Evolutionary conservation across 306 rosid species (phyloP), one percentile per base, ranked within the genome.

Genomic region (Cucurbita moschata): DNA sequence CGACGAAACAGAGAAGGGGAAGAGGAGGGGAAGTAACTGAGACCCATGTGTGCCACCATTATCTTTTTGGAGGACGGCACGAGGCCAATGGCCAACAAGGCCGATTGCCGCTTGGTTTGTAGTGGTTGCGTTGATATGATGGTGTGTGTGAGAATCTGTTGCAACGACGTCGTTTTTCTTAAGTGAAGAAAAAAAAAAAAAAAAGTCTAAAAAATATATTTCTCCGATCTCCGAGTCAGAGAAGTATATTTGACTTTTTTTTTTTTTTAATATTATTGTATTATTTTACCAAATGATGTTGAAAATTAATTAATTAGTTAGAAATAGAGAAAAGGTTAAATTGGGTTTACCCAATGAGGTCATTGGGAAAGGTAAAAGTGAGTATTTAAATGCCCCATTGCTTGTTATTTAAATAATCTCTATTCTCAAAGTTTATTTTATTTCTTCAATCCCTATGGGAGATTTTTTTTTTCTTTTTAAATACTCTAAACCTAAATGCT

Each of bases 41-140:
- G 76, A 78, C 80, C 82, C 84, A 87, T 78, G 83, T 84, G 87
- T 76, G 76, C 76, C 80, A 56, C 74, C 84, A 81, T 89, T 56
- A 77, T 77, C 88, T 47, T 42, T 6, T 35, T 6, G 65, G 65
- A 59, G 42, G 19, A 59, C 42, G 18, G 65, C 65, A 59, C 65
- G 35, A 54, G 59, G 43, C 35, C 35, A 30, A 30, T 30, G 35
- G 4, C 35, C 35, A 21, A 21, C 23, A 30, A 30, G 35, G 35
- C 35, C 3, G 35, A 30, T 30, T 30, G 35, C 35, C 35, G 35
- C 35, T 30, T 30, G 35, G 35, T 30, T 30, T 30, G 0, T 30
- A 30, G 35, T 30, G 35, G 18, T 50, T 50, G 18, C 54, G 54
- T 50, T 50, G 8, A 9, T 50, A 13, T 1, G 18, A 50, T 13